Base-by-base conservation (phyloP, 1,284 basidiomycete genomes). In the Sporisorium iseilematis-ciliati region DNA sequence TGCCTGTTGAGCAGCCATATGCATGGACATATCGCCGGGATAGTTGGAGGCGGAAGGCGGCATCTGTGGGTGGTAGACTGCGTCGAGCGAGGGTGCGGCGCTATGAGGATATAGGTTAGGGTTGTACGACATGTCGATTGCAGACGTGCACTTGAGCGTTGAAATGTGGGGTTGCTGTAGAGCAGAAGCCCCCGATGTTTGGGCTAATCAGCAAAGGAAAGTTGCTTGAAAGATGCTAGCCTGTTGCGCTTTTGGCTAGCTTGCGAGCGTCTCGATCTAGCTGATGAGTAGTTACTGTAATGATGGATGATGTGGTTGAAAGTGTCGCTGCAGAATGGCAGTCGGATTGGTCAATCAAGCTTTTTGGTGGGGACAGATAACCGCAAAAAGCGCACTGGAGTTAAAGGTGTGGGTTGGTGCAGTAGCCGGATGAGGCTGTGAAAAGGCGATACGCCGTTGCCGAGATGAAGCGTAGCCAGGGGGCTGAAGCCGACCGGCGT, bases 51-150 rank as follows among this genome's bases (percentile, higher is more conserved):
- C 41, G 5, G 56, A 54, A 25, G 62, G 40, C 21, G 65, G 46
- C 62, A 65, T 65, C 7, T 57, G 21, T 25, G 56, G 58, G 38
- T 71, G 62, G 38, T 54, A 71, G 23, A 65, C 42, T 26, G 54
- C 58, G 31, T 70, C 58, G 29, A 18, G 14, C n/a, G 57, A 46
- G 12, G 54, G 62, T 18, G 43, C 41, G 11, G 54, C 42, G 31
- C 42, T 59, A 23, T 67, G 64, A 7, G 62, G 49, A 20, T 51
- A 60, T 29, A 60, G 42, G 57, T 57, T 57, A 11, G 60, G 60
- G 14, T 69, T 63, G 33, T 31, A 55, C n/a, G n/a, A n/a, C 59
- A 60, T 60, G 50, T 21, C 29, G 49, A 14, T 14, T 12, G 42
- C 21, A 21, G 21, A 16, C 18, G 16, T 26, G 31, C 21, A 21